A percentile compares a stretch with the other conserved stretches of the same genome.
phyloP scores from a whole-genome alignment of 2,329 filamentous ascomycete species.

The Rhytidhysteron rufulum region DNA sequence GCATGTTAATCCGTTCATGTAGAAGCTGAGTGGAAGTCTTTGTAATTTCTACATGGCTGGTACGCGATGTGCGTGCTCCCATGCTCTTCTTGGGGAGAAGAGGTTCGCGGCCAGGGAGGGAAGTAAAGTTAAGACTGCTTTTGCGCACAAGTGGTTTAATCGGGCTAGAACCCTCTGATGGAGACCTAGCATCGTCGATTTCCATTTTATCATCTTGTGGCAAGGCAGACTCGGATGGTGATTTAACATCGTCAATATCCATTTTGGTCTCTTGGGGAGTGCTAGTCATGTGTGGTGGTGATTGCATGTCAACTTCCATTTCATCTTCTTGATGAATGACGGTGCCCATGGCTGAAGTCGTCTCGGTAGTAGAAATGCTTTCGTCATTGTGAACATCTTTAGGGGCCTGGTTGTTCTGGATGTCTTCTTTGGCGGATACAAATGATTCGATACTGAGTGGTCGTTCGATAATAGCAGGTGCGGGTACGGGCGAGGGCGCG shows the following conservation, averaged over 20 bases:
- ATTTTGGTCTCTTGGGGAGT: constrained; percentile 25
- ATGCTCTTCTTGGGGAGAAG: constrained; percentile 80
- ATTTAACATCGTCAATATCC: constrained; percentile 50
- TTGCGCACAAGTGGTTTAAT: constrained; percentile 77
- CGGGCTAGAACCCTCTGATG: constrained; percentile 69
- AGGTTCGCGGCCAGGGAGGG: constrained; percentile 85
- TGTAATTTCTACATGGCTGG: constrained; percentile 65
- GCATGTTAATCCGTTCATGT: constrained; percentile 85
- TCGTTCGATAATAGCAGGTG: constrained; percentile 20
- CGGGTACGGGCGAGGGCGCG: constrained; percentile 17
- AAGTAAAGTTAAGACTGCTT: constrained; percentile 92
- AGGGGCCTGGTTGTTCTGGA: constrained; percentile 28
- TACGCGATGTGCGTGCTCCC: constrained; percentile 66
- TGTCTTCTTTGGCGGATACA: constrained; percentile 45
- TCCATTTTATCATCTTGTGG: constrained; percentile 38
- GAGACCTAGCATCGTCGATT: constrained; percentile 53
- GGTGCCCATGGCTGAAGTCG: constrained; percentile 27
- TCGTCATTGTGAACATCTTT: constrained; percentile 21
- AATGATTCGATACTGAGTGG: constrained; percentile 43
- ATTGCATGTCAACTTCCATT: constrained; percentile 37
- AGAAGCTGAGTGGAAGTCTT: constrained; percentile 92
- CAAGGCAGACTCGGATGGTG: constrained; percentile 55
- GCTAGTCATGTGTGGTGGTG: constrained; percentile 3
- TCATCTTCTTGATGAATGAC: constrained; percentile 29
- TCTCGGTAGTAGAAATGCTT: constrained; percentile 18